Evolutionary conservation across 441 rosid genomes (phyloP).

Genomic region (Bocquillonia castaneifolia): DNA sequence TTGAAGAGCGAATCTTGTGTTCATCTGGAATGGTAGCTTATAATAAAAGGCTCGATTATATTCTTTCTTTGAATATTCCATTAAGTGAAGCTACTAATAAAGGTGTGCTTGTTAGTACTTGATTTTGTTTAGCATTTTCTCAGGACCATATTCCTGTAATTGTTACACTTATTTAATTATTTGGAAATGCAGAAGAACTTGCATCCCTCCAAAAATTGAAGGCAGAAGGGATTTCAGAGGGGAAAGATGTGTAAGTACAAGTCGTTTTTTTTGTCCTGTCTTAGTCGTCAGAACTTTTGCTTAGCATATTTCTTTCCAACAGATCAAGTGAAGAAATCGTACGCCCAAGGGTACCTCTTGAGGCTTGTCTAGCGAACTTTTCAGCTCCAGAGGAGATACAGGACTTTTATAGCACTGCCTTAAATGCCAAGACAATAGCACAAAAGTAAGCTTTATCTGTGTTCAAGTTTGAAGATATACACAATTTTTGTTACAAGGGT

Average conservation of each 20-base stretch:
- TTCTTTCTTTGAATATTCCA: conserved; percentile 90
- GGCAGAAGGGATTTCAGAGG: conserved; percentile 54
- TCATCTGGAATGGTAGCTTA: conserved; percentile 88
- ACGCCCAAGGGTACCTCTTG: conserved; percentile 92
- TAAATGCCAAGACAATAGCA: conserved; percentile 80
- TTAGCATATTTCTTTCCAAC: conserved; percentile 33
- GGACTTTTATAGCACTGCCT: conserved; percentile 85
- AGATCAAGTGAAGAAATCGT: conserved; percentile 70
- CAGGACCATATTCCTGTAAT: background rate
- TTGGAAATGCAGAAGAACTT: conserved; percentile 60
- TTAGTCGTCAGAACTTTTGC: conserved; percentile 13
- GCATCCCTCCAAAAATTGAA: conserved; percentile 60
- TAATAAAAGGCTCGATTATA: conserved; percentile 79
- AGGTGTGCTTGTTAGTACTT: conserved; percentile 34
- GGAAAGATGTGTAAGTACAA: conserved; percentile 65
- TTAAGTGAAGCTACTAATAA: conserved; percentile 79
- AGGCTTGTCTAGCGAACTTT: conserved; percentile 84
- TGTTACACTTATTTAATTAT: conserved; percentile 18
- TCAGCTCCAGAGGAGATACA: conserved; percentile 74
- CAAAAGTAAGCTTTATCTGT: conserved; percentile 52
- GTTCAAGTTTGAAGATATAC: background rate
- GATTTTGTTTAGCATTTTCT: background rate
- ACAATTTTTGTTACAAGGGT: background rate
- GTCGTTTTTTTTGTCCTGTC: conserved; percentile 12
- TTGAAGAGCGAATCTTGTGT: conserved; percentile 87